These are phyloP conservation scores for Brasilioporus rufonigricans DNA, from an alignment of 768 basidiomycete species.

Conservation along the genomic window DNA sequence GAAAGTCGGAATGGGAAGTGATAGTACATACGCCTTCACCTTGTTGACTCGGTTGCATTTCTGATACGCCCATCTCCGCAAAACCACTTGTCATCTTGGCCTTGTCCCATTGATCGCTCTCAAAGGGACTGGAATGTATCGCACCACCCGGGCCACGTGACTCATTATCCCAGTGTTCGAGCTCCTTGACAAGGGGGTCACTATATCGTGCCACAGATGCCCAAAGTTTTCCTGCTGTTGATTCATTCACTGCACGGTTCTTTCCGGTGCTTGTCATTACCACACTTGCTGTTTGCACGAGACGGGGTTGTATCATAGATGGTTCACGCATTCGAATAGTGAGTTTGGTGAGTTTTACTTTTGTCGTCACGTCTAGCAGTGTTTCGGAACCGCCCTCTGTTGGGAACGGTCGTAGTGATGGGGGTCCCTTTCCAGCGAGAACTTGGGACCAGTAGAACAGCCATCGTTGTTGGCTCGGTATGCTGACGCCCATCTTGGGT, in stretches of 20 bases:
- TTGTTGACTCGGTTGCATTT: conserved; percentile 3
- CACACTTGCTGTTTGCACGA: conserved; percentile 57
- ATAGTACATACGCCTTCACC: conserved; percentile 11
- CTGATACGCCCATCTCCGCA: conserved; percentile 52
- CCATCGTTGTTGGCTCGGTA: conserved; percentile 79
- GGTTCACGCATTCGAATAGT: conserved; percentile 59
- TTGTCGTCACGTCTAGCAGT: conserved; percentile 26
- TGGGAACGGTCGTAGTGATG: conserved; percentile 42
- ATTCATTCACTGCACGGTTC: conserved; percentile 30
- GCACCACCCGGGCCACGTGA: conserved; percentile 41
- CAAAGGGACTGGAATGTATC: conserved; percentile 43
- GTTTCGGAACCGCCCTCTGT: conserved; percentile 1
- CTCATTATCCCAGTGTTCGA: conserved; percentile 61
- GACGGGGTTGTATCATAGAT: conserved; percentile 45
- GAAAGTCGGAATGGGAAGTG: neutral
- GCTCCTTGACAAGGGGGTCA: conserved; percentile 59
- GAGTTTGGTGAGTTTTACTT: conserved; percentile 57
- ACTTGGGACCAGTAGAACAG: conserved; percentile 74
- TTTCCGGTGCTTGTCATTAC: conserved; percentile 46
- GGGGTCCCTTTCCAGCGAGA: conserved; percentile 54
- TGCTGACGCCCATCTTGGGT: conserved; percentile 64
- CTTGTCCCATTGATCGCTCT: conserved; percentile 62
- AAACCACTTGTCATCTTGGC: conserved; percentile 79
- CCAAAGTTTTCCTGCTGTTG: conserved; percentile 52
- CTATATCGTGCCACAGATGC: conserved; percentile 79